These are phyloP conservation scores for Blastomyces parvus DNA, from an alignment of 2,329 filamentous ascomycete genomes.

Conservation along the genomic window DNA sequence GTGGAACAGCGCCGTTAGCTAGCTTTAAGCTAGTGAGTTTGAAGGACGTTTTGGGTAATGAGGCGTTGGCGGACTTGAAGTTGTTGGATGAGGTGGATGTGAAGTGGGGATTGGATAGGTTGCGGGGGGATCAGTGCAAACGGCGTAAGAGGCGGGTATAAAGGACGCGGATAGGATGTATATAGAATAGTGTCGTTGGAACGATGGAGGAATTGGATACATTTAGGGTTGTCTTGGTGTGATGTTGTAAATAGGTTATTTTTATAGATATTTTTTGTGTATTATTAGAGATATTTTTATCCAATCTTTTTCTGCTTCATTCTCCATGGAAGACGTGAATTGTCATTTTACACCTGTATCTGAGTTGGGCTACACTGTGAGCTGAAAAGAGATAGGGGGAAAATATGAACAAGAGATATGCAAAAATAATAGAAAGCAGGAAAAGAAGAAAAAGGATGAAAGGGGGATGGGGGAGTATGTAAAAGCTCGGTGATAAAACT, in stretches of 20 bases:
- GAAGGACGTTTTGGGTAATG: slow-evolving; percentile 37
- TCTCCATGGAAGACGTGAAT: neutral
- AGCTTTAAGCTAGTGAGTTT: slow-evolving; percentile 45
- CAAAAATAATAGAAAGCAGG: no score
- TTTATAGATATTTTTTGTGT: neutral
- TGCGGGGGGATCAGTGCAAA: neutral
- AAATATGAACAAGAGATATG: neutral
- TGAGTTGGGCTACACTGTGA: neutral
- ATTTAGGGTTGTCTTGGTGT: neutral
- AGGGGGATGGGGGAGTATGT: no score
- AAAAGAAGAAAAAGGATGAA: no score
- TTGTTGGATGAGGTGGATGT: slow-evolving; percentile 10
- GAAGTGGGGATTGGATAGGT: slow-evolving; percentile 7
- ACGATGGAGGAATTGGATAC: neutral
- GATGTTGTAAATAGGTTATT: neutral
- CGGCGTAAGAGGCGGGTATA: neutral
- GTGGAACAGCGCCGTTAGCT: slow-evolving; percentile 39
- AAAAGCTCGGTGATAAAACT: no score
- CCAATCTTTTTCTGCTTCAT: neutral
- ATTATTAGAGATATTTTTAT: neutral
- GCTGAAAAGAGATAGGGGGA: neutral
- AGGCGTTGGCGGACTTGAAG: slow-evolving; percentile 34
- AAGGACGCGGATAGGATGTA: neutral
- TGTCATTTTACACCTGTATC: neutral
- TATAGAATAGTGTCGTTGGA: neutral